A percentile compares a stretch with the other conserved stretches of the same genome.
phyloP scores from a whole-genome alignment of 345 rosid genomes.

The Durio zibethinus region DNA sequence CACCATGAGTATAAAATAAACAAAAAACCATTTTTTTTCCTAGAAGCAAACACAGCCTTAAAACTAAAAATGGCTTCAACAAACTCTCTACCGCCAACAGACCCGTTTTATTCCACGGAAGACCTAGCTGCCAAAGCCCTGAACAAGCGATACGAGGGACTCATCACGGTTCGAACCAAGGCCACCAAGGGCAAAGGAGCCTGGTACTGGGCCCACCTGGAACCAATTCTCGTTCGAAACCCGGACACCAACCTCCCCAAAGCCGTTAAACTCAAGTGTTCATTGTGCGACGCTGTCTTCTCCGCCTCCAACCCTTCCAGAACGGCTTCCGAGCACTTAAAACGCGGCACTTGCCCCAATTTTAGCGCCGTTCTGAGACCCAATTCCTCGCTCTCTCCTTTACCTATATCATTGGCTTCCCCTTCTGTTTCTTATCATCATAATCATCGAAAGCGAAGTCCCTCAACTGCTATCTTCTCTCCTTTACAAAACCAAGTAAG shows the following conservation, averaged over 20 bases:
- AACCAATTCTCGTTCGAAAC: conserved; percentile 45
- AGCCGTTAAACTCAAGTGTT: conserved; percentile 54
- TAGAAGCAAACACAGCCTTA: not conserved
- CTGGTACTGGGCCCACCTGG: conserved; percentile 61
- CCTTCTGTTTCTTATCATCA: conserved; percentile 22
- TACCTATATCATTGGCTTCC: conserved; percentile 43
- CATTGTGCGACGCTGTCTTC: conserved; percentile 47
- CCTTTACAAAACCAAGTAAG: conserved; percentile 19
- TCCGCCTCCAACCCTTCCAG: conserved; percentile 59
- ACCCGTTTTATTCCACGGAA: conserved; percentile 19
- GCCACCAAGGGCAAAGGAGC: conserved; percentile 63
- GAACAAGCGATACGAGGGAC: conserved; percentile 31
- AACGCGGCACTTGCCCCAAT: conserved; percentile 52
- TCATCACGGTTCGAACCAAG: conserved; percentile 43
- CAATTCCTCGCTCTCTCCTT: conserved; percentile 34
- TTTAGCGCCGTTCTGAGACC: conserved; percentile 32
- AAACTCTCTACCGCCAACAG: conserved; percentile 14
- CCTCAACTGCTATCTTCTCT: conserved; percentile 21
- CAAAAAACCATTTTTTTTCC: not conserved
- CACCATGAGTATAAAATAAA: not conserved
- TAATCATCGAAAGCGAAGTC: conserved; percentile 41
- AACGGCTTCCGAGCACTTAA: conserved; percentile 56
- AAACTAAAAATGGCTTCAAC: conserved; percentile 14
- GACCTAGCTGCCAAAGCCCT: conserved; percentile 26
- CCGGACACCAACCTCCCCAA: conserved; percentile 40